phyloP scores from a whole-genome alignment of 2,329 filamentous ascomycete species.

The Calonectria hawksworthii region DNA sequence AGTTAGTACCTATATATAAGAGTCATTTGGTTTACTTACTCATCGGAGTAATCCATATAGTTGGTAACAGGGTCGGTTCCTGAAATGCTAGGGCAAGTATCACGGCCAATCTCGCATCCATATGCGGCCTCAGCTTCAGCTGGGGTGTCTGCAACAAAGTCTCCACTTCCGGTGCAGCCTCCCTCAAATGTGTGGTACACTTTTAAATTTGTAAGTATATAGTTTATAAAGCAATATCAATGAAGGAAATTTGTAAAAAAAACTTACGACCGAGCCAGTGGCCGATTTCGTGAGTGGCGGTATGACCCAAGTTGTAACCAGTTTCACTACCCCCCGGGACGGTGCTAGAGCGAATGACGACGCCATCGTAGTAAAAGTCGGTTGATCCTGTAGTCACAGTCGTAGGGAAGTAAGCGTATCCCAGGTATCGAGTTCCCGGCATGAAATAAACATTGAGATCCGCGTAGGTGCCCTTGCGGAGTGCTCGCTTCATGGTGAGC shows the following conservation, averaged over 20 bases:
- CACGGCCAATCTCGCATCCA: conserved; percentile 53
- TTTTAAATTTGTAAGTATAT: background rate
- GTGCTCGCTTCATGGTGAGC: conserved; percentile 59
- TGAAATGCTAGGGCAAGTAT: conserved; percentile 50
- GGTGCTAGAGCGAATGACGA: conserved; percentile 53
- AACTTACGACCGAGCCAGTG: conserved; percentile 56
- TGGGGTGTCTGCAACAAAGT: conserved; percentile 58
- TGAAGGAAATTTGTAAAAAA: background rate
- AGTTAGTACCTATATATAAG: background rate
- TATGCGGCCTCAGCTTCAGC: conserved; percentile 48
- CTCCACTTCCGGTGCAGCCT: conserved; percentile 50
- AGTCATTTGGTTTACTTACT: conserved; percentile 46
- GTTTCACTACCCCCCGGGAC: conserved; percentile 54
- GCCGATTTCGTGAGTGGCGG: conserved; percentile 53
- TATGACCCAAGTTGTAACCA: conserved; percentile 50
- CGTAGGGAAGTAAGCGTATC: conserved; percentile 63
- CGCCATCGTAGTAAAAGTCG: conserved; percentile 55
- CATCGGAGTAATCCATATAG: conserved; percentile 58
- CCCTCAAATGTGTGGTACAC: conserved; percentile 58
- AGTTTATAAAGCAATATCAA: background rate
- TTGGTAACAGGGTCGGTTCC: conserved; percentile 54
- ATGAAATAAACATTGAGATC: conserved; percentile 55
- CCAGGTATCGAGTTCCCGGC: conserved; percentile 40
- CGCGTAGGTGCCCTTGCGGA: conserved; percentile 60
- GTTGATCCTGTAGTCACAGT: conserved; percentile 31